phyloP scores from a whole-genome alignment of 2,329 filamentous ascomycete genomes.

The Penicillium sp. region DNA sequence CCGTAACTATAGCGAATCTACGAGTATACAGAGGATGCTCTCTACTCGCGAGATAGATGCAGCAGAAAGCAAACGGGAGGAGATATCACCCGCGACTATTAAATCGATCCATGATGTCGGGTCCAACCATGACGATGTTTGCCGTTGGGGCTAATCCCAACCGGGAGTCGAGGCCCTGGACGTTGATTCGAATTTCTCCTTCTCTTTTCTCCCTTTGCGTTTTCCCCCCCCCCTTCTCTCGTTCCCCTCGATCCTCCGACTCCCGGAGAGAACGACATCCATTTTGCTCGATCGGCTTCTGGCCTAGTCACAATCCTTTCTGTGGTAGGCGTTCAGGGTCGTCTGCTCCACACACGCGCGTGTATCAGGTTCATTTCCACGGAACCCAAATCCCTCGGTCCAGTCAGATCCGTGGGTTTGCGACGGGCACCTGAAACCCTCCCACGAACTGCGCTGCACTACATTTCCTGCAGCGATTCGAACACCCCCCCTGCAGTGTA shows the following conservation, averaged over 20 bases:
- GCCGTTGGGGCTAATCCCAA: constrained; percentile 12
- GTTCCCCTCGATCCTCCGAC: neutral
- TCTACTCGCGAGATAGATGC: too few relatives aligned
- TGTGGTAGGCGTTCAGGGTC: too few relatives aligned
- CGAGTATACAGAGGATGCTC: too few relatives aligned
- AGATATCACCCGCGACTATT: too few relatives aligned
- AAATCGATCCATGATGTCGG: neutral
- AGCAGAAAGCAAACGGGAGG: too few relatives aligned
- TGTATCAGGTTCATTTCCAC: constrained; percentile 9
- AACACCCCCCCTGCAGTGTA: constrained; percentile 21
- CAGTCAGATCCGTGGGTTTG: constrained; percentile 16
- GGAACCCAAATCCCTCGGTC: constrained; percentile 16
- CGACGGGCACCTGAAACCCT: constrained; percentile 6
- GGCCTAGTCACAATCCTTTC: too few relatives aligned
- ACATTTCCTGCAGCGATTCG: constrained; percentile 4
- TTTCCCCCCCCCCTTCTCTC: constrained; percentile 9
- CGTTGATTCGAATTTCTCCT: constrained; percentile 2
- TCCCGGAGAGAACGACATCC: neutral
- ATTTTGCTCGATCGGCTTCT: neutral
- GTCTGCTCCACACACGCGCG: neutral
- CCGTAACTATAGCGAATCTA: too few relatives aligned
- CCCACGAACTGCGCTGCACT: constrained; percentile 4
- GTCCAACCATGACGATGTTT: too few relatives aligned
- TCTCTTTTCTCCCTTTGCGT: constrained; percentile 4
- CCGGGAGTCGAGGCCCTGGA: constrained; percentile 4